These are phyloP conservation scores for Plectosphaerella cucumerina DNA, from an alignment of 2,329 filamentous ascomycete genomes.

Conservation along the genomic window DNA sequence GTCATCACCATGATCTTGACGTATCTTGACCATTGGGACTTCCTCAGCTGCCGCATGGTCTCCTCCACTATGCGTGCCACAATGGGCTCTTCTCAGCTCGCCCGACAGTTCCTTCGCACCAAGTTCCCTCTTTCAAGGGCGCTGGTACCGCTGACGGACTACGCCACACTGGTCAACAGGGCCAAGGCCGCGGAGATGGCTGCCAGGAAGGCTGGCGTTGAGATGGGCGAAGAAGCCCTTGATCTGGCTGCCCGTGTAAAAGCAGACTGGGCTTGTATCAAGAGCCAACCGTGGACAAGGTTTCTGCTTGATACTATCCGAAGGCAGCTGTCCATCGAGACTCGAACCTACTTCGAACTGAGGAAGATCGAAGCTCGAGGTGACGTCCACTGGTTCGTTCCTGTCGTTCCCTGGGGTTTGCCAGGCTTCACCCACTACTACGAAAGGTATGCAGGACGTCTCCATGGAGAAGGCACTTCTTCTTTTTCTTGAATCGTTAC, in stretches of 20 bases:
- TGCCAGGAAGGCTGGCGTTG: too few species aligned
- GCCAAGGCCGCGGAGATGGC: too few species aligned
- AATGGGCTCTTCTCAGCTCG: conserved; percentile 43
- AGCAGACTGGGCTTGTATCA: too few species aligned
- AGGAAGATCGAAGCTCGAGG: conserved; percentile 52
- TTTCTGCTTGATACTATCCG: too few species aligned
- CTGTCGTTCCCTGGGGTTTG: conserved; percentile 22
- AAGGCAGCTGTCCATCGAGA: conserved; percentile 27
- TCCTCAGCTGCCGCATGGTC: conserved; percentile 47
- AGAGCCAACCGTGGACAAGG: conserved; percentile 7
- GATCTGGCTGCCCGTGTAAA: too few species aligned
- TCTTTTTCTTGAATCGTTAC: conserved; percentile 27
- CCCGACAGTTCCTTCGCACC: conserved; percentile 43
- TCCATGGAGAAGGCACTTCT: conserved; percentile 27
- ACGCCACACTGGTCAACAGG: too few species aligned
- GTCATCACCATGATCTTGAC: conserved; percentile 51
- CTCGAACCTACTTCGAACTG: conserved; percentile 44
- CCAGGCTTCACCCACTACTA: conserved; percentile 33
- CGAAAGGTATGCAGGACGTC: too few species aligned
- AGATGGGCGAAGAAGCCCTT: too few species aligned
- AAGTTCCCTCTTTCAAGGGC: conserved; percentile 47
- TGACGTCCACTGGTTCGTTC: too few species aligned
- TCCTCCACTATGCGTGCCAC: conserved; percentile 41
- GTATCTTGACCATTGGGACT: conserved; percentile 44
- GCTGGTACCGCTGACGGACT: conserved; percentile 47